These are phyloP conservation scores for Ganoderma lingzhi DNA, from an alignment of 1,284 basidiomycete species.

Conservation along the genomic window DNA sequence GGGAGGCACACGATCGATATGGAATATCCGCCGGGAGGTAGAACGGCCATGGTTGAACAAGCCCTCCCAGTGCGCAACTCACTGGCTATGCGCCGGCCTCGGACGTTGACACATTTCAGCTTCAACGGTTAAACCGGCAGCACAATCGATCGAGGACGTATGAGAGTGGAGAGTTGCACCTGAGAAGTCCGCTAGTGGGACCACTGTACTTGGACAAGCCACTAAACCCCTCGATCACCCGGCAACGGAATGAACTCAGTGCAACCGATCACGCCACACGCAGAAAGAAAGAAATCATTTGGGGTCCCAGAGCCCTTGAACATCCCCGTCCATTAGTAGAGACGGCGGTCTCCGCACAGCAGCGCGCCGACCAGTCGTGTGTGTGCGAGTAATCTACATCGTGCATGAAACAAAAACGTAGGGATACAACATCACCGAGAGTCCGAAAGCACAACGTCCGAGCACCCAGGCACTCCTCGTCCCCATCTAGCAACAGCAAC, in stretches of 20 bases:
- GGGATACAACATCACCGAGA: slow-evolving; percentile 20
- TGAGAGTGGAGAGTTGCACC: too few species aligned
- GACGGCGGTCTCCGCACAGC: slow-evolving; percentile 32
- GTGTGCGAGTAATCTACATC: slow-evolving; percentile 25
- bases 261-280: neutral
- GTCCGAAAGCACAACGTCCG: slow-evolving; percentile 12
- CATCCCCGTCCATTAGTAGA: slow-evolving; percentile 25
- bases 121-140: too few species aligned
- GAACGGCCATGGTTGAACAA: too few species aligned
- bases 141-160: too few species aligned
- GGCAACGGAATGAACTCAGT: neutral
- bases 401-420: slow-evolving; percentile 14
- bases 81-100: too few species aligned
- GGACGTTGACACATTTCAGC: too few species aligned
- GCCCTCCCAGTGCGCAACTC: too few species aligned
- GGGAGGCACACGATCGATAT: too few species aligned
- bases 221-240: neutral
- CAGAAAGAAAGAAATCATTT: neutral
- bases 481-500: neutral
- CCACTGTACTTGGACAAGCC: too few species aligned
- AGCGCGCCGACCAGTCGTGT: slow-evolving; percentile 29
- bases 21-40: too few species aligned
- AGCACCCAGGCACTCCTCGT: slow-evolving; percentile 17
- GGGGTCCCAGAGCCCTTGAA: slow-evolving; percentile 24
- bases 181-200: too few species aligned